Conservation (phyloP, 2,329 filamentous ascomycete species). For the Cadophora sp. region DNA sequence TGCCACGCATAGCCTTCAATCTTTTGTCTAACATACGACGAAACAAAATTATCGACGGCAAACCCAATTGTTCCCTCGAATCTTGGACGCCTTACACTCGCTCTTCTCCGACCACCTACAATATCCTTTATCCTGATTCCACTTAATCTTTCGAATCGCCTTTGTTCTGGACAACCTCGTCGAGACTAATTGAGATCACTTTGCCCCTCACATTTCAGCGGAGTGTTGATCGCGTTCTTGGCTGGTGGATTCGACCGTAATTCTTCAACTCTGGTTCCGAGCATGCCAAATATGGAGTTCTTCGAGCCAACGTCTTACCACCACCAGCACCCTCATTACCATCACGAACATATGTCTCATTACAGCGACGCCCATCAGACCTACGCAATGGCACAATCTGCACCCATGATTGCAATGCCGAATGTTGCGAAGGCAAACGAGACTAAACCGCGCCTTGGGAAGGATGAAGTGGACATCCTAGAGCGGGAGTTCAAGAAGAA, state of each 20-base stretch:
- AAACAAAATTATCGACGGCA: conserved; percentile 16
- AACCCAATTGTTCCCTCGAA: conserved; percentile 9
- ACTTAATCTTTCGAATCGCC: conserved; percentile 18
- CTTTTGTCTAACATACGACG: conserved; percentile 28
- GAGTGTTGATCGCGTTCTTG: conserved; percentile 22
- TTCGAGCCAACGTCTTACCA: conserved; percentile 36
- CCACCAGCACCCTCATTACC: conserved; percentile 32
- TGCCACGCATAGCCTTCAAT: conserved; percentile 23
- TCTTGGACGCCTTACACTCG: conserved; percentile 13
- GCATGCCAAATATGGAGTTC: conserved; percentile 39
- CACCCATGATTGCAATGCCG: conserved; percentile 44
- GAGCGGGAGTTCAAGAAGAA: conserved; percentile 69
- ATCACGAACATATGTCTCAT: conserved; percentile 34
- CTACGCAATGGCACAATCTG: conserved; percentile 36
- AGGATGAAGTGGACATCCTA: conserved; percentile 64
- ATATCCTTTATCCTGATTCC: not conserved
- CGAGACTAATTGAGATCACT: not conserved
- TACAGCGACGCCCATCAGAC: conserved; percentile 32
- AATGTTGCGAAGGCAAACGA: conserved; percentile 38
- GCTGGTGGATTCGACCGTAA: conserved; percentile 21
- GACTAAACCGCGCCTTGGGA: conserved; percentile 53
- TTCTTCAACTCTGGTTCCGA: conserved; percentile 23
- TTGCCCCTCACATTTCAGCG: conserved; percentile 9
- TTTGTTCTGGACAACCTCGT: conserved; percentile 12
- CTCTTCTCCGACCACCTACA: not conserved